A percentile compares a stretch with the other conserved stretches of the same genome.
Conservation (phyloP, 768 basidiomycete genomes). For the Lenzites betulinus region DNA sequence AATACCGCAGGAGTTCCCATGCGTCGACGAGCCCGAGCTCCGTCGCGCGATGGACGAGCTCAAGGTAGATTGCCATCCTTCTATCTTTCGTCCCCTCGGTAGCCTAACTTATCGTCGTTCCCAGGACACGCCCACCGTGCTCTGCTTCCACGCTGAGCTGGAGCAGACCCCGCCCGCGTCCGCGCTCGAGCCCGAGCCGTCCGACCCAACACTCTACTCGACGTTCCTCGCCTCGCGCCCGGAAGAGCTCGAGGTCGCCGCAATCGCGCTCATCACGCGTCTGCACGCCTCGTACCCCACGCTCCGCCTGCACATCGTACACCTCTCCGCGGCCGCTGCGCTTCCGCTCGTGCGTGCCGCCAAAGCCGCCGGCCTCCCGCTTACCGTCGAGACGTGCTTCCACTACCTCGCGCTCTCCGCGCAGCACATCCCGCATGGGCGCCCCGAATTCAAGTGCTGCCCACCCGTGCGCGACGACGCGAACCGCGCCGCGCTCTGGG, state of each 20-base stretch:
- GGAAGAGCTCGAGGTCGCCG: conserved; percentile 72
- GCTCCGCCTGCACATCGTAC: conserved; percentile 90
- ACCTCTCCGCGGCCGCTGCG: conserved; percentile 85
- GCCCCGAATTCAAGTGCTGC: conserved; percentile 93
- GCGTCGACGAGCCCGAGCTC: conserved; percentile 72
- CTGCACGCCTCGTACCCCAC: conserved; percentile 63
- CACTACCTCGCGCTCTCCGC: conserved; percentile 88
- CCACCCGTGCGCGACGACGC: conserved; percentile 80
- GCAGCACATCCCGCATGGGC: conserved; percentile 69
- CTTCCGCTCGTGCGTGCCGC: conserved; percentile 77
- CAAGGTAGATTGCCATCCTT: conserved; percentile 47
- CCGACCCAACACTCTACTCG: conserved; percentile 60
- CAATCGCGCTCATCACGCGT: conserved; percentile 73
- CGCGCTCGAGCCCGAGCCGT: conserved; percentile 15
- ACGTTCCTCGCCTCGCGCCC: conserved; percentile 91
- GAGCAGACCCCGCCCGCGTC: conserved; percentile 39
- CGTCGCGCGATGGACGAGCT: conserved; percentile 70
- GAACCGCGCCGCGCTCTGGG: conserved; percentile 81
- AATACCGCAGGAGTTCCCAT: conserved; percentile 82
- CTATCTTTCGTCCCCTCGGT: background rate
- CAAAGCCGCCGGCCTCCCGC: conserved; percentile 57
- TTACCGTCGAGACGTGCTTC: conserved; percentile 97
- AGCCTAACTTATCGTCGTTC: background rate
- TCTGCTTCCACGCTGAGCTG: conserved; percentile 94
- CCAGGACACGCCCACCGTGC: conserved; percentile 67